phyloP scores from a whole-genome alignment of 1,284 basidiomycete genomes.

The Polyporus tsugae region DNA sequence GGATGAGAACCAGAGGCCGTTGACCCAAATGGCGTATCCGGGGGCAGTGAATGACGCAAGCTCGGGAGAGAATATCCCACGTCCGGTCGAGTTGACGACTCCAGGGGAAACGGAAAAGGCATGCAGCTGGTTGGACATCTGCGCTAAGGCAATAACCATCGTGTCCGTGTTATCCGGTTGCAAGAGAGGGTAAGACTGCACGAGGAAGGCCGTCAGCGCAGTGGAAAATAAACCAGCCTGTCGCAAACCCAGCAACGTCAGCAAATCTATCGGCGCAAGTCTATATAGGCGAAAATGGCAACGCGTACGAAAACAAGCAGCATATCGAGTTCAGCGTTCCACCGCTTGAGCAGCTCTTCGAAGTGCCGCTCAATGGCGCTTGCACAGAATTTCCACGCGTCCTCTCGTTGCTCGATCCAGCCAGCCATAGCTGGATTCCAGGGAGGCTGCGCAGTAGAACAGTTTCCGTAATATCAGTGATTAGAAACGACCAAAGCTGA shows the following conservation, averaged over 20 bases:
- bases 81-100: slow-evolving; percentile 17
- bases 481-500: background rate
- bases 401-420: slow-evolving; percentile 19
- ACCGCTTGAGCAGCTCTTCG: slow-evolving; percentile 25
- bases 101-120: slow-evolving; percentile 9
- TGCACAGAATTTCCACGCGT: slow-evolving; percentile 27
- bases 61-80: slow-evolving; percentile 3
- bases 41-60: slow-evolving; percentile 10
- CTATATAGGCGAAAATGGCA: background rate
- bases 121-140: slow-evolving; percentile 21
- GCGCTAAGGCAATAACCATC: slow-evolving; percentile 14
- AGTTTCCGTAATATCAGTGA: background rate
- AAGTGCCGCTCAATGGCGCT: slow-evolving; percentile 21
- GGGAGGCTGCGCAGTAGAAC: background rate
- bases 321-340: slow-evolving; percentile 29
- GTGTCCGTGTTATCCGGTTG: slow-evolving; percentile 25
- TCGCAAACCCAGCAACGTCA: background rate
- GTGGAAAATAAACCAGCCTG: slow-evolving; percentile 30
- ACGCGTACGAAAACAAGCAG: slow-evolving; percentile 30
- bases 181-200: slow-evolving; percentile 26
- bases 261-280: background rate
- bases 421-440: background rate
- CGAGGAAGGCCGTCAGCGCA: slow-evolving; percentile 27
- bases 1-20: slow-evolving; percentile 34
- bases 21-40: slow-evolving; percentile 30